These are phyloP conservation scores for Porpolomopsis calyptriformis DNA, from an alignment of 768 basidiomycete genomes.

Conservation along the genomic window DNA sequence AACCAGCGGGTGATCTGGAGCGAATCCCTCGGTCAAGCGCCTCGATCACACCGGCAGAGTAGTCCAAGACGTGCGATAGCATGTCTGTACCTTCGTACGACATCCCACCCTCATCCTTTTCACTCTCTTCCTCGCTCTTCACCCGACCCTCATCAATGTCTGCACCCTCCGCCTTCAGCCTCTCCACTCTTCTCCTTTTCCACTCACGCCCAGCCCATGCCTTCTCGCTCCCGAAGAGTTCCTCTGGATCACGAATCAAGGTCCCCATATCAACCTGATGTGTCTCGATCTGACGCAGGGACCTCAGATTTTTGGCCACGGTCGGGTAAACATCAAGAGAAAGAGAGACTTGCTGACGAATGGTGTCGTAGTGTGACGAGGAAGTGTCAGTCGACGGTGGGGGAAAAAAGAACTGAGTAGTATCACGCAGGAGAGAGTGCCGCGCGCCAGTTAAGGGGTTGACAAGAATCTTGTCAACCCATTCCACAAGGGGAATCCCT, in stretches of 20 bases:
- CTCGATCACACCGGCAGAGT: constrained; percentile 43
- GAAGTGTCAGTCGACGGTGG: constrained; percentile 4
- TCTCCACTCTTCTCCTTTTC: constrained; percentile 18
- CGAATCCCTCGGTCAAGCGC: constrained; percentile 28
- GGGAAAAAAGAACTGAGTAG: constrained; percentile 20
- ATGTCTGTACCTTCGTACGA: constrained; percentile 33
- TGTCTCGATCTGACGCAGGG: constrained; percentile 30
- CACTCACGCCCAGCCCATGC: constrained; percentile 41
- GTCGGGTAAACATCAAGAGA: constrained; percentile 34
- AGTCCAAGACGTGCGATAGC: constrained; percentile 45
- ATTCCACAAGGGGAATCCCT: constrained; percentile 30
- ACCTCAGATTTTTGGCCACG: constrained; percentile 29
- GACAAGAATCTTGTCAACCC: constrained; percentile 34
- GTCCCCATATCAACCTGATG: constrained; percentile 47
- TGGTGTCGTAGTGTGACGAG: background rate
- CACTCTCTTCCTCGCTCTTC: constrained; percentile 4
- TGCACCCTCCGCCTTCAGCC: constrained; percentile 3
- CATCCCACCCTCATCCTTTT: constrained; percentile 16
- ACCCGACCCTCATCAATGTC: constrained; percentile 3
- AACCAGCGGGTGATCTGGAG: constrained; percentile 8
- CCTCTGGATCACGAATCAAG: constrained; percentile 35
- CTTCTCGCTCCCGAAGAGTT: constrained; percentile 39
- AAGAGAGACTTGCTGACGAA: constrained; percentile 23
- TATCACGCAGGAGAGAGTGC: constrained; percentile 34
- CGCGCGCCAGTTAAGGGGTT: constrained; percentile 39